A percentile compares a stretch with the other conserved stretches of the same genome.
phyloP scores from a whole-genome alignment of 192 early-diverging fungal species.

The Lobosporangium transversale region DNA sequence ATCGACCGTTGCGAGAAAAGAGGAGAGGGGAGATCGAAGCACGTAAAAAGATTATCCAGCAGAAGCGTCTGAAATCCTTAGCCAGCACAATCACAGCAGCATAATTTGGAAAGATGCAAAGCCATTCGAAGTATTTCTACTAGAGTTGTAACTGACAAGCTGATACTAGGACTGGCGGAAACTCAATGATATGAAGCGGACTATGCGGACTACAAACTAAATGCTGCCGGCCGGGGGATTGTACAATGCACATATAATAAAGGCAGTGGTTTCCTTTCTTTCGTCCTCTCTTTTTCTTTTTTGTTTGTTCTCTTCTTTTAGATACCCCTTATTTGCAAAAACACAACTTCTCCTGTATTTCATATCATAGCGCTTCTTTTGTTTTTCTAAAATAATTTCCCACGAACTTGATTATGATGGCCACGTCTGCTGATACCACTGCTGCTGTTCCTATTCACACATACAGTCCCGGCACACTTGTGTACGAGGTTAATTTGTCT shows the following conservation, averaged over 20 bases:
- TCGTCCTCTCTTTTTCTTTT: neutral
- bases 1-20: slow-evolving; percentile 41
- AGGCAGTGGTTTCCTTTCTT: too few species aligned
- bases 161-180: too few species aligned
- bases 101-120: neutral
- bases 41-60: slow-evolving; percentile 50
- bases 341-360: too few species aligned
- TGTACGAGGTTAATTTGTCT: slow-evolving; percentile 65
- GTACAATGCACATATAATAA: too few species aligned
- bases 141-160: too few species aligned
- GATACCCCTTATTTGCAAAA: neutral
- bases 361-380: too few species aligned
- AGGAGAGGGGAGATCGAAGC: slow-evolving; percentile 46
- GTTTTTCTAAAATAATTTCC: too few species aligned
- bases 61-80: slow-evolving; percentile 30
- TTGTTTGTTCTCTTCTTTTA: neutral
- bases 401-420: too few species aligned
- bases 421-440: slow-evolving; percentile 6
- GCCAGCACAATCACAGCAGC: slow-evolving; percentile 18
- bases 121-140: neutral
- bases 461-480: slow-evolving; percentile 45
- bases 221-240: too few species aligned
- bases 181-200: too few species aligned
- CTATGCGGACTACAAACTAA: too few species aligned
- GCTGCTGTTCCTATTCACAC: slow-evolving; percentile 17